These are phyloP conservation scores for Avena eriantha DNA, from an alignment of 176 grass and related monocot species.

Conservation along the genomic window DNA sequence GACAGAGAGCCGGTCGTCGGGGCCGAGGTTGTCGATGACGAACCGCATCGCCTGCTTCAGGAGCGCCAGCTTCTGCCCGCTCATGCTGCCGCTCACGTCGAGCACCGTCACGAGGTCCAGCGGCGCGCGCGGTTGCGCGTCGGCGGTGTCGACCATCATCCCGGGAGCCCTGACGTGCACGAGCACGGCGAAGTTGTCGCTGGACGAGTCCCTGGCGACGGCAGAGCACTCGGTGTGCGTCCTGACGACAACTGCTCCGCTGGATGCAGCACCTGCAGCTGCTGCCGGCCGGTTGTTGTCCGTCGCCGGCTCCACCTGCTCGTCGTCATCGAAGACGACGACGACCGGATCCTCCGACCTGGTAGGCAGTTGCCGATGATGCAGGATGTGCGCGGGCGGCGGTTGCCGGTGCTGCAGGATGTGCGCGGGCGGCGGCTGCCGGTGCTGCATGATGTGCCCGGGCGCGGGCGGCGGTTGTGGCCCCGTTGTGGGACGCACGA, in stretches of 20 bases:
- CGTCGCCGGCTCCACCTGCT: not conserved
- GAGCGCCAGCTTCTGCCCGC: constrained; percentile 45
- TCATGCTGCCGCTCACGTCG: constrained; percentile 77
- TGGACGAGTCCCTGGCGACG: constrained; percentile 33
- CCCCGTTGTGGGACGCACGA: not conserved
- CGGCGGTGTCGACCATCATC: not conserved
- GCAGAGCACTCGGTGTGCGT: constrained; percentile 59
- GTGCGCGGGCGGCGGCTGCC: not conserved
- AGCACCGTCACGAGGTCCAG: constrained; percentile 70
- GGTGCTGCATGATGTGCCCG: not conserved
- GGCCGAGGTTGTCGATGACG: constrained; percentile 74
- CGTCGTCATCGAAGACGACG: constrained; percentile 48
- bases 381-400: not conserved
- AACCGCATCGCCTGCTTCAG: constrained; percentile 75
- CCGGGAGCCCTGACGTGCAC: constrained; percentile 63
- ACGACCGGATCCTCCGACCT: not conserved
- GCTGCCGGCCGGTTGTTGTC: not conserved
- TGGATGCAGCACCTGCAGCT: not conserved
- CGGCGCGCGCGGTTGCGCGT: constrained; percentile 36
- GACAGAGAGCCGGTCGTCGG: constrained; percentile 60
- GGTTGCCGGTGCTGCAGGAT: not conserved
- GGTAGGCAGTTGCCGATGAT: not conserved
- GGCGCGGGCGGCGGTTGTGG: not conserved
- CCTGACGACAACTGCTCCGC: constrained; percentile 36
- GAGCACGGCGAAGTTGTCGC: constrained; percentile 54